A percentile compares a stretch with the other conserved stretches of the same genome.
phyloP scores from a whole-genome alignment of 1,139 yeast species.

The Meyerozyma smithsonii region DNA sequence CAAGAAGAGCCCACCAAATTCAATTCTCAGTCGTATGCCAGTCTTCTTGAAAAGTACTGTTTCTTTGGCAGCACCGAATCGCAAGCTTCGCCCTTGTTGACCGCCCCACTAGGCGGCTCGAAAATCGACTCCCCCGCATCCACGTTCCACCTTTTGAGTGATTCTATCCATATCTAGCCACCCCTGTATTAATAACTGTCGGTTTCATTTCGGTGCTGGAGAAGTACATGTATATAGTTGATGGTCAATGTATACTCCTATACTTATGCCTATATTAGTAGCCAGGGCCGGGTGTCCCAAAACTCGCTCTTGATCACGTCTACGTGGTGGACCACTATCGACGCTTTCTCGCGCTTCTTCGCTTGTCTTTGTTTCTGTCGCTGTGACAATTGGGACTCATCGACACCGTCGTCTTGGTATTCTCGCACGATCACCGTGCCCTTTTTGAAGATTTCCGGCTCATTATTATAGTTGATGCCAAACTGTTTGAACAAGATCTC shows the following conservation, averaged over 20 bases:
- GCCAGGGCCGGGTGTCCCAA: constrained; percentile 47
- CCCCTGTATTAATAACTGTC: constrained; percentile 6
- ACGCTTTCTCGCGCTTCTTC: constrained; percentile 47
- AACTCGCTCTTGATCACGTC: constrained; percentile 57
- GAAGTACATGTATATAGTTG: neutral
- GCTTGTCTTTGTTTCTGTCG: constrained; percentile 49
- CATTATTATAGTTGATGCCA: constrained; percentile 85
- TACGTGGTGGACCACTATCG: constrained; percentile 42
- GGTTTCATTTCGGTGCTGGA: constrained; percentile 1
- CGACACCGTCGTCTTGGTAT: constrained; percentile 14
- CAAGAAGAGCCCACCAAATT: constrained; percentile 10
- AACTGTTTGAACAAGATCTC: constrained; percentile 76
- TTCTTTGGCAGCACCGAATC: constrained; percentile 23
- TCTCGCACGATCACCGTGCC: constrained; percentile 74
- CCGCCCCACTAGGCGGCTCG: constrained; percentile 4
- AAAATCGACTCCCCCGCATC: constrained; percentile 18
- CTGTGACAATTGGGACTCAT: constrained; percentile 20
- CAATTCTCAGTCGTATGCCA: constrained; percentile 26
- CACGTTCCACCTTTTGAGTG: constrained; percentile 30
- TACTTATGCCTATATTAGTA: constrained; percentile 9
- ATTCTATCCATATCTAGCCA: constrained; percentile 25
- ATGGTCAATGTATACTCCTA: neutral
- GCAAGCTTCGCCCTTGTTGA: constrained; percentile 6
- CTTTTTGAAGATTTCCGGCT: constrained; percentile 80
- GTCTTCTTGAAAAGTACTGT: constrained; percentile 29